Evolutionary conservation across 371 early-diverging fungal species (phyloP).

Genomic region (Blakeslea trispora): DNA sequence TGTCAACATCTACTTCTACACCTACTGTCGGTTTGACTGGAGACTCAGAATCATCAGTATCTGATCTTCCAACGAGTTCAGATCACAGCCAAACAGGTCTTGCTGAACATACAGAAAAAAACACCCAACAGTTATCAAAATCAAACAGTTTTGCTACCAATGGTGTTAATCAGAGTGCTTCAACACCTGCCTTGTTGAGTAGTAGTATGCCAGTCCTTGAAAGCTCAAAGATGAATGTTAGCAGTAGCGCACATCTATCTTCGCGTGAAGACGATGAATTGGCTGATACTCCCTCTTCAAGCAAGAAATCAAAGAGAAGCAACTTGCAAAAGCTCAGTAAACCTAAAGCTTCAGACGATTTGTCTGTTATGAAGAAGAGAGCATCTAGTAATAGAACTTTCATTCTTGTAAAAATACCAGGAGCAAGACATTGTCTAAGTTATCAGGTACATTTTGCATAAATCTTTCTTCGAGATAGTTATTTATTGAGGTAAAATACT

Average conservation of each 20-base stretch:
- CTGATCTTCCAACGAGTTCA: not conserved
- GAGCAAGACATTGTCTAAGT: slow-evolving; percentile 65
- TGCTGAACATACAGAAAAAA: not conserved
- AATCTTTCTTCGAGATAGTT: too few species aligned
- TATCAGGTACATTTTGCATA: slow-evolving; percentile 55
- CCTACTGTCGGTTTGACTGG: not conserved
- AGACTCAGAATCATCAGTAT: not conserved
- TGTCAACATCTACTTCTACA: slow-evolving; percentile 13
- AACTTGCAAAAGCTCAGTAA: slow-evolving; percentile 11
- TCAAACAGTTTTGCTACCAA: not conserved
- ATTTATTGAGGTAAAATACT: too few species aligned
- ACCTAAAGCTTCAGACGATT: slow-evolving; percentile 25
- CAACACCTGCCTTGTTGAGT: not conserved
- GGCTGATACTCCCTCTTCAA: not conserved
- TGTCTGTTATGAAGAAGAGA: slow-evolving; percentile 63
- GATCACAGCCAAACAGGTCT: not conserved
- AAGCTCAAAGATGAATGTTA: not conserved
- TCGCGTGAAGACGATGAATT: not conserved
- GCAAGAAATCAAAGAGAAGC: slow-evolving; percentile 11
- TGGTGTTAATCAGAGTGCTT: not conserved
- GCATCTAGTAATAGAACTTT: slow-evolving; percentile 68
- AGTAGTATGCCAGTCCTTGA: not conserved
- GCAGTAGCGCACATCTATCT: not conserved
- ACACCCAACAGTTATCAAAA: not conserved
- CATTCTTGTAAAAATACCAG: slow-evolving; percentile 73